phyloP scores from a whole-genome alignment of 371 early-diverging fungal genomes.

The Phascolomyces articulosus region DNA sequence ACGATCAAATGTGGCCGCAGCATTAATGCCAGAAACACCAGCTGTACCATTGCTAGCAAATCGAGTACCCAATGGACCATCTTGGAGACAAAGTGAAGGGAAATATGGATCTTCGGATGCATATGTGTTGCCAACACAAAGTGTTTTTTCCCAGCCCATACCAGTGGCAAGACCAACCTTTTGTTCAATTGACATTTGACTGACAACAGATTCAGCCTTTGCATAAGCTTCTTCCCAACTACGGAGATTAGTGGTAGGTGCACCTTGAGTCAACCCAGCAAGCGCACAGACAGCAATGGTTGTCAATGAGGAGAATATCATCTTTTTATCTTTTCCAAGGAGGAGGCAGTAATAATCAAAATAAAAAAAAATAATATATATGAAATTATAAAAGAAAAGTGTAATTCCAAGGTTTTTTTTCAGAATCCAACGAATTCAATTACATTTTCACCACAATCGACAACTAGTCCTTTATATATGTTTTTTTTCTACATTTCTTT shows the following conservation, averaged over 20 bases:
- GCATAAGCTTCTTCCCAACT: constrained; percentile 46
- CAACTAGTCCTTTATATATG: too few relatives aligned
- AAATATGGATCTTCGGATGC: constrained; percentile 37
- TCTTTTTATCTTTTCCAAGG: background rate
- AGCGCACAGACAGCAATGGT: background rate
- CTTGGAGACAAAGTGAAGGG: constrained; percentile 58
- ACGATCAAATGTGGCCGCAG: constrained; percentile 58
- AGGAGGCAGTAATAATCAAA: too few relatives aligned
- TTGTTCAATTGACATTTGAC: constrained; percentile 40
- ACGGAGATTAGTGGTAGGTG: background rate
- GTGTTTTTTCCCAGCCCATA: constrained; percentile 38
- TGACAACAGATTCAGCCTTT: constrained; percentile 34
- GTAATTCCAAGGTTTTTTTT: too few relatives aligned
- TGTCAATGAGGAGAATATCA: background rate
- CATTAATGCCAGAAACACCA: constrained; percentile 53
- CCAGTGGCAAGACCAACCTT: constrained; percentile 57
- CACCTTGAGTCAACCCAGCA: background rate
- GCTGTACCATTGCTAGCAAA: constrained; percentile 43
- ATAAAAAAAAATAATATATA: too few relatives aligned
- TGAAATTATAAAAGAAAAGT: too few relatives aligned
- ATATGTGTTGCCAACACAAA: constrained; percentile 56
- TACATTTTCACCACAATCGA: too few relatives aligned
- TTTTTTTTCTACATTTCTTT: too few relatives aligned
- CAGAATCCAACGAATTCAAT: too few relatives aligned
- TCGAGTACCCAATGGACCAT: constrained; percentile 61